Evolutionary conservation across 257 asterid species (phyloP).

Genomic region (Craterostigma plantagineum): DNA sequence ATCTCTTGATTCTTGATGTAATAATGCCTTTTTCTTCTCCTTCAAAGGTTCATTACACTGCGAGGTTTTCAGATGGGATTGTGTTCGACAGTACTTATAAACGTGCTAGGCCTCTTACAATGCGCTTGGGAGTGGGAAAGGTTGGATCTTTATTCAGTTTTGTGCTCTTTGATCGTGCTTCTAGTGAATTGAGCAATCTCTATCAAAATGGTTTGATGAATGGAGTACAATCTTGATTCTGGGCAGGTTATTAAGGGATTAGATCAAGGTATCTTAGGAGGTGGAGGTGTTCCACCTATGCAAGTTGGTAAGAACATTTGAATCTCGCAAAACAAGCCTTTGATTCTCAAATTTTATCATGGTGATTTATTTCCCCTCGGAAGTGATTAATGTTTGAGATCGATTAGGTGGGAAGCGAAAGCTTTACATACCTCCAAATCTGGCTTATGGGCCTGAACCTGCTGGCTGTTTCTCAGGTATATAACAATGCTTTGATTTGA

Average conservation of each 20-base stretch:
- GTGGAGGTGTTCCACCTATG: slow-evolving; percentile 90
- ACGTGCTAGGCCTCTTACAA: slow-evolving; percentile 73
- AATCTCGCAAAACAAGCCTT: no score
- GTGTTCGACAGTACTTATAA: slow-evolving; percentile 78
- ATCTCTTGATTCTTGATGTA: no score
- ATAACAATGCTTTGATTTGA: no score
- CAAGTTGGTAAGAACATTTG: slow-evolving; percentile 40
- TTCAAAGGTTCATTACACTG: slow-evolving; percentile 66
- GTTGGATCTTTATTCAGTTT: slow-evolving; percentile 13
- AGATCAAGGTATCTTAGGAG: slow-evolving; percentile 87
- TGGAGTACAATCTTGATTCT: background rate
- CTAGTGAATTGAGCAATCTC: no score
- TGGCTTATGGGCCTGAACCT: slow-evolving; percentile 88
- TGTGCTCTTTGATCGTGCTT: no score
- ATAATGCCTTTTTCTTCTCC: background rate
- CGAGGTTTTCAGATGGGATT: slow-evolving; percentile 69
- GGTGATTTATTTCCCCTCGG: no score
- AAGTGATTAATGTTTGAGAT: no score
- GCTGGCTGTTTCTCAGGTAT: slow-evolving; percentile 88
- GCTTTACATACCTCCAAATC: slow-evolving; percentile 64
- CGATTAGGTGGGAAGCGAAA: slow-evolving; percentile 68
- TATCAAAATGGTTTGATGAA: no score
- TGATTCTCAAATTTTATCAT: no score
- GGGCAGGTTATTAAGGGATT: slow-evolving; percentile 66
- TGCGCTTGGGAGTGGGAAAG: slow-evolving; percentile 88